Base-by-base conservation (phyloP, 2,329 filamentous ascomycete genomes). In the Juglanconis sp. region DNA sequence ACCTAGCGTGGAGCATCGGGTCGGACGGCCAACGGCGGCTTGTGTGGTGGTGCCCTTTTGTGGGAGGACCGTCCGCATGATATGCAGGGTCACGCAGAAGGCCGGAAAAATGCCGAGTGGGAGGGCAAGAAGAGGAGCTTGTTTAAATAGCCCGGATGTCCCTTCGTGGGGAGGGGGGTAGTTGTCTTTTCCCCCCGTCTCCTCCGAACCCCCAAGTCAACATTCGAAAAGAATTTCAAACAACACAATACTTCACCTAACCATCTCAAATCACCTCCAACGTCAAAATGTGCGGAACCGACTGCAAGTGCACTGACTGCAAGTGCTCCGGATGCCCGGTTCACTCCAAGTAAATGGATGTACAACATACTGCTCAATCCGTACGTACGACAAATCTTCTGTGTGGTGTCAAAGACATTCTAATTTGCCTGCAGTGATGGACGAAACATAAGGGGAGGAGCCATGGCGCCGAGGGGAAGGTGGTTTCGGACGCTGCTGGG, bases 221-320 rank as follows among this genome's bases (percentile, higher is more conserved):
- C n/a, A 4, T 40, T 48, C n/a, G 36, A 17, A 15, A n/a, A 32
- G 24, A 38, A 31, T 5, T 2, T 32, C 40, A 30, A 17, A 10
- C 17, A 31, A 24, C 30, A 3, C 15, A 30, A 54, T 10, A 2
- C 34, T 24, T 30, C 30, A 48, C 42, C 24, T 5, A 11, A 49
- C 24, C 31, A 11, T 4, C n/a, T 10, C 24, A 9, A 15, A 32
- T 36, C 40, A 36, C 38, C 24, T 6, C 13, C 32, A 54, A 13
- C 40, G 31, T 35, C 46, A 56, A 32, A 3, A 60, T 60, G 53
- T 60, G 57, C 35, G 46, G 24, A 51, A 13, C 35, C 24, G 36
- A 44, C 24, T 57, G 55, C 36, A 50, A 49, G 9, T 32, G 57
- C 34, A 31, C 50, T 38, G 42, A 49, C 57, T 59, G 57, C 40